These are phyloP conservation scores for Penicillium odoratum DNA, from an alignment of 495 filamentous ascomycete species.

Conservation along the genomic window DNA sequence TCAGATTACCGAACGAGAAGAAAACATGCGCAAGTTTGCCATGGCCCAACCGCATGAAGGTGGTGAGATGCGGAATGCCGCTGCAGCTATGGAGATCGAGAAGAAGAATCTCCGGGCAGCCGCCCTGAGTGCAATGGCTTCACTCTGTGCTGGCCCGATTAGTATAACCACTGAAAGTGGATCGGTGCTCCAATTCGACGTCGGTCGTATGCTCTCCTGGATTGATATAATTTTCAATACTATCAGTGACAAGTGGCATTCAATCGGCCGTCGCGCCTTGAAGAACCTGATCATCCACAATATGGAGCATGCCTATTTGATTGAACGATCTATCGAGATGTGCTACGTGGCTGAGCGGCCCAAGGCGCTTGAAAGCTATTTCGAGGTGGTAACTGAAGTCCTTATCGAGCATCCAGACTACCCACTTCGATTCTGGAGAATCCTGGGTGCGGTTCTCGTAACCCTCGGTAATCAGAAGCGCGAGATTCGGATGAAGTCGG, in stretches of 20 bases:
- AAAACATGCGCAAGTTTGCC: slow-evolving; percentile 80
- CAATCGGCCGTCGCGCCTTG: slow-evolving; percentile 86
- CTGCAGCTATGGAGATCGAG: slow-evolving; percentile 93
- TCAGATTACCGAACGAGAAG: slow-evolving; percentile 79
- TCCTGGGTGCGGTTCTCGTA: slow-evolving; percentile 83
- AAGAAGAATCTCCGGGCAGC: slow-evolving; percentile 88
- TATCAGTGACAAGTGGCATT: slow-evolving; percentile 82
- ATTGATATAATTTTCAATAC: slow-evolving; percentile 91
- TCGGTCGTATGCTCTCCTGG: slow-evolving; percentile 89
- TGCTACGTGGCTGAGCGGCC: slow-evolving; percentile 72
- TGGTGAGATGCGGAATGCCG: slow-evolving; percentile 70
- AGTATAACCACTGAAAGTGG: slow-evolving; percentile 83
- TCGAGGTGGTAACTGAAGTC: slow-evolving; percentile 86
- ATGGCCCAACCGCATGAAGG: slow-evolving; percentile 64
- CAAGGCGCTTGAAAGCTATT: slow-evolving; percentile 91
- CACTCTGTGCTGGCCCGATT: slow-evolving; percentile 88
- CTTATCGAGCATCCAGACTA: slow-evolving; percentile 79
- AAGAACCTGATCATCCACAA: slow-evolving; percentile 92
- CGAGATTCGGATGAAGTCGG: slow-evolving; percentile 84
- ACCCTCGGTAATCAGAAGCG: slow-evolving; percentile 88
- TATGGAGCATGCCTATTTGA: slow-evolving; percentile 73
- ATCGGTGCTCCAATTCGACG: slow-evolving; percentile 82
- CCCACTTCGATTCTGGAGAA: slow-evolving; percentile 82
- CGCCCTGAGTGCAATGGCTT: slow-evolving; percentile 92
- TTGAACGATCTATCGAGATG: slow-evolving; percentile 83